Evolutionary conservation across 2,329 filamentous ascomycete species (phyloP), one percentile per base, ranked within the genome.

Genomic region (Aphanoascus verrucosus): DNA sequence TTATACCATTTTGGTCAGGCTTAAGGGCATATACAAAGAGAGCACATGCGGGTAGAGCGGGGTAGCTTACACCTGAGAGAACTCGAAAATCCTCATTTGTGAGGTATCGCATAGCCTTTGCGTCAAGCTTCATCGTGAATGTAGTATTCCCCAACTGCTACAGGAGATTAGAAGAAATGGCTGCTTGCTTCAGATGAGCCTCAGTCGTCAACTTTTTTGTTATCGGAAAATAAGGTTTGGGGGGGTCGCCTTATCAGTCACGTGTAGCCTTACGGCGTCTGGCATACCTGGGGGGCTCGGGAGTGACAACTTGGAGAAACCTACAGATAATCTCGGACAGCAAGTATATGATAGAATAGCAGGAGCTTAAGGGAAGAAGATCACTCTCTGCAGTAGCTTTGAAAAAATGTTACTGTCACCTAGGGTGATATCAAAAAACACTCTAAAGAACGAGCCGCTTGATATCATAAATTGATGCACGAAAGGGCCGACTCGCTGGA

Each of bases 21-120:
- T 14, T 15, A 31, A 28, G 7, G 23, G 23, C 23, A 28, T 2
- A 6, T 34, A 17, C 6, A 15, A 15, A n/a, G n/a, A n/a, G n/a
- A n/a, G 8, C 19, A 11, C 28, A 17, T 34, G 23, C 14, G 41
- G 11, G 8, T 11, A 40, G 28, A n/a, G 11, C n/a, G 14, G 14
- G 40, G 12, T 4, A 11, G 9, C 82, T 58, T 83, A 94, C 91
- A 63, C 88, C 93, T 66, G 88, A 85, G 57, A 98, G 84, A 58
- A 96, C 90, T 62, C 86, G 82, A 88, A 94, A 98, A 76, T 98
- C 93, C 72, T 97, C 93, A 14, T 82, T 74, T 49, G 86, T 85
- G 69, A 98, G 81, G 72, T 98, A 91, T 68, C 94, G 89, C 74
- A 98, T 84, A 48, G 87, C 85, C 69, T 89, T 89, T 48, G 91